Percentiles rank a stretch among this genome's conserved stretches.
Evolutionary conservation across 1,139 yeast species (phyloP).

Genomic region (Sugiyamaella grinbergsii): DNA sequence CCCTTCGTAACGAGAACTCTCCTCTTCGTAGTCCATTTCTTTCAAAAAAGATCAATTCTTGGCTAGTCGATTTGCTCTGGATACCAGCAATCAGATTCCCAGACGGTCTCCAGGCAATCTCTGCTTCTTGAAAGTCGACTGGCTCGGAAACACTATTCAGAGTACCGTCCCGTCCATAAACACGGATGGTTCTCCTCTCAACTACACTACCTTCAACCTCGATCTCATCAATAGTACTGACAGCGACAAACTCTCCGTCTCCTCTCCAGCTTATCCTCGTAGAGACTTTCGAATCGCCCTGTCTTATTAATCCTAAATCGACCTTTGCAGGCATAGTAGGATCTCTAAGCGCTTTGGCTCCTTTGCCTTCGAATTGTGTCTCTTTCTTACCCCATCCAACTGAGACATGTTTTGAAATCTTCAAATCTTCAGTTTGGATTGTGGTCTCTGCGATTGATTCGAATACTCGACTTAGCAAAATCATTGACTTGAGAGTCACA

Average conservation of each 20-base stretch:
- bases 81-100: conserved; percentile 86
- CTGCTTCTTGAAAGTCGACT: conserved; percentile 74
- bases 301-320: conserved; percentile 62
- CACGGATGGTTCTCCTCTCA: conserved; percentile 77
- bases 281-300: conserved; percentile 53
- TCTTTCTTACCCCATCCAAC: conserved; percentile 99
- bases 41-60: conserved; percentile 69
- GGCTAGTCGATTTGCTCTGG: conserved; percentile 52
- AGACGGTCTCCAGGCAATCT: conserved; percentile 85
- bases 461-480: conserved; percentile 71
- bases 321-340: conserved; percentile 85
- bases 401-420: conserved; percentile 80
- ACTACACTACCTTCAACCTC: conserved; percentile 44
- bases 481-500: conserved; percentile 58
- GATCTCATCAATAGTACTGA: conserved; percentile 62
- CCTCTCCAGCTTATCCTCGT: conserved; percentile 85
- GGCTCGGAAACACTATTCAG: conserved; percentile 90
- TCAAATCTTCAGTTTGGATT: conserved; percentile 64
- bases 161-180: conserved; percentile 72
- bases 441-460: conserved; percentile 75
- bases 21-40: conserved; percentile 93
- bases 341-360: conserved; percentile 72
- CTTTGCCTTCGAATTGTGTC: conserved; percentile 95
- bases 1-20: conserved; percentile 69
- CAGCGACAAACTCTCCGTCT: conserved; percentile 81